Evolutionary conservation across 306 rosid genomes (phyloP), one percentile per base, ranked within the genome.

Genomic region (Dryas alaskensis): DNA sequence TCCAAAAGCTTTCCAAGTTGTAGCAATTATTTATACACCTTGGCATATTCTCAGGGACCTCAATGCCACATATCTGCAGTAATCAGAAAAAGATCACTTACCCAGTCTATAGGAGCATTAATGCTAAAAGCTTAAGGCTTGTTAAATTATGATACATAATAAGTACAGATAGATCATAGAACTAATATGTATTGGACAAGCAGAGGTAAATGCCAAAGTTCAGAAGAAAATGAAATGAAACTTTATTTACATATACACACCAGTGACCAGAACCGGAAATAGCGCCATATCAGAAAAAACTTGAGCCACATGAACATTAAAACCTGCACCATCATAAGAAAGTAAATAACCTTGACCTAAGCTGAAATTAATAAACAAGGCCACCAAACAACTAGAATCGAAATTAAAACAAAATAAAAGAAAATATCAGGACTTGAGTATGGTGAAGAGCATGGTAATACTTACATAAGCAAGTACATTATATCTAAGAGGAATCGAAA

Each of bases 231-330:
- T 31, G 47, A 6, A 14, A 70, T 10, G 4, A 67, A 76, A 61
- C 7, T 31, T 22, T 2, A 51, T 47, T 42, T 5, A 37, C 58
- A 81, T 37, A 22, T 69, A 81, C 89, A 74, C 87, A 89, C 97
- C 95, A 94, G 79, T 55, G 97, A 91, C 94, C 95, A 94, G 78
- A 91, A 87, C n/a, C 92, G 92, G 73, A 94, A 94, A 76, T 86
- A 89, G 67, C 92, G 98, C 98, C 98, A 91, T 79, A 94, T 85
- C 79, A 94, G 78, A 60, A 87, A 84, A 79, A 94, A 94, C 80
- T 89, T 94, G 10, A 94, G 87, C 98, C 98, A 91, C 97, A 89
- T 94, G 84, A 94, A 94, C 81, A 83, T 94, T 70, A 94, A 83
- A 80, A 91, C 97, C 96, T 94, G 86, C 54, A 78, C 87, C 77